Base-by-base conservation (phyloP, 2,329 filamentous ascomycete species). In the Trichoderma simmonsii region DNA sequence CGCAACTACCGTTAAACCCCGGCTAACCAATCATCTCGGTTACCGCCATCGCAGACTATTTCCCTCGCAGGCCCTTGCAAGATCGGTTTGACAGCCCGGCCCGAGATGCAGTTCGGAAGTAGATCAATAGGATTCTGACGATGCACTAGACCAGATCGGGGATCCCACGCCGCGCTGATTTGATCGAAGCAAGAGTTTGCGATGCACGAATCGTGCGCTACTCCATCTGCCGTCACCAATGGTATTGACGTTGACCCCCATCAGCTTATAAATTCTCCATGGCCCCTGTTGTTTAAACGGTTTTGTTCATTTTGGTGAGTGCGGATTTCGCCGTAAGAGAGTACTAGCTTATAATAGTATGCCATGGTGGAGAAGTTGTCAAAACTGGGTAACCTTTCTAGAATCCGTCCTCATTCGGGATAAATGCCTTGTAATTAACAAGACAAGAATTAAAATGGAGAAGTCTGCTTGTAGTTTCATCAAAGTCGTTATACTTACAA, bases 1-100 rank as follows among this genome's bases (percentile, higher is more conserved):
- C 1, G 1, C 24, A 65, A 28, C 32, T 24, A 6, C 56, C 61
- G 56, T 15, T 60, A 28, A 61, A 3, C 36, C 36, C 14, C 18
- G 21, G 26, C 12, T 26, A 28, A 21, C 66, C 66, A 69, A 69
- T 69, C 66, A 61, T 61, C 18, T 51, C 21, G 15, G 39, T 8
- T 69, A n/a, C 26, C 36, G 56, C 28, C 66, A 69, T 51, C 66
- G 66, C 66, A 69, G 36, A 69, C 54, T 60, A 30, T 69, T 69
- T 9, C 66, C 66, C 28, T 24, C 18, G n/a, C 14, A 57, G 24
- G 26, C 56, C 34, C 48, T 68, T 60, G 65, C 54, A 32, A 57
- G 36, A 60, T 69, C 56, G 9, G n/a, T 48, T 51, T 48, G 66
- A 56, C 36, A 69, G 66, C 3, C 34, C 66, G 66, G 39, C n/a